A percentile compares a stretch with the other conserved stretches of the same genome.
Evolutionary conservation across 1,284 basidiomycete genomes (phyloP).

Genomic region (Moniliophthora roreri): DNA sequence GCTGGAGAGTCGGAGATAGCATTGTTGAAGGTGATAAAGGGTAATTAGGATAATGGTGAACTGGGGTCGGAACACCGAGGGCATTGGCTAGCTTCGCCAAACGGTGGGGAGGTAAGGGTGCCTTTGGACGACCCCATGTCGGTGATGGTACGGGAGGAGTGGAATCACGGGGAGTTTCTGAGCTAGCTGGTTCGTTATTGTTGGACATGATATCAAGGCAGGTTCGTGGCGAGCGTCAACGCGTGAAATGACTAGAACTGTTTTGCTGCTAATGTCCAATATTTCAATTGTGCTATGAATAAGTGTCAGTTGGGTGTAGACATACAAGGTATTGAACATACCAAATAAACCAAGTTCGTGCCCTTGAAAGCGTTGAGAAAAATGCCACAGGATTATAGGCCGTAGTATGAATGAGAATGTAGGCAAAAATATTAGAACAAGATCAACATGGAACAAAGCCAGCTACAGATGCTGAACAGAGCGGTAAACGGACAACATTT

Average conservation of each 20-base stretch:
- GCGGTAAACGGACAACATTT: no score
- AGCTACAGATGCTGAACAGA: no score
- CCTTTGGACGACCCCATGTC: conserved; percentile 61
- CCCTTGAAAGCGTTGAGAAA: no score
- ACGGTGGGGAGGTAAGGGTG: conserved; percentile 70
- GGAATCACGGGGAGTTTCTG: conserved; percentile 10
- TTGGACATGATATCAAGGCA: conserved; percentile 9
- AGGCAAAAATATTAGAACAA: no score
- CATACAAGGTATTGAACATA: no score
- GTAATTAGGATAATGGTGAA: conserved; percentile 48
- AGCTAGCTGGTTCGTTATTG: not conserved
- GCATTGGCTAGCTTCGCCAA: conserved; percentile 82
- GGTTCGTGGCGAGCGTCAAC: not conserved
- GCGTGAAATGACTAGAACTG: not conserved
- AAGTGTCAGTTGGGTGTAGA: no score
- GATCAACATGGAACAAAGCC: no score
- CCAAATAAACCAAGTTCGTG: no score
- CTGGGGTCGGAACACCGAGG: conserved; percentile 71
- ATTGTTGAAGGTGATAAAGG: conserved; percentile 32
- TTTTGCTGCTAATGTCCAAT: not conserved
- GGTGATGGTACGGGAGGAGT: conserved; percentile 20
- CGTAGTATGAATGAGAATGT: no score
- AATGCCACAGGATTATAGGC: no score
- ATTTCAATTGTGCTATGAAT: not conserved
- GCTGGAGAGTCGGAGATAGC: conserved; percentile 33